Evolutionary conservation across 2,329 filamentous ascomycete species (phyloP).

Genomic region (Monosporascus sp.): DNA sequence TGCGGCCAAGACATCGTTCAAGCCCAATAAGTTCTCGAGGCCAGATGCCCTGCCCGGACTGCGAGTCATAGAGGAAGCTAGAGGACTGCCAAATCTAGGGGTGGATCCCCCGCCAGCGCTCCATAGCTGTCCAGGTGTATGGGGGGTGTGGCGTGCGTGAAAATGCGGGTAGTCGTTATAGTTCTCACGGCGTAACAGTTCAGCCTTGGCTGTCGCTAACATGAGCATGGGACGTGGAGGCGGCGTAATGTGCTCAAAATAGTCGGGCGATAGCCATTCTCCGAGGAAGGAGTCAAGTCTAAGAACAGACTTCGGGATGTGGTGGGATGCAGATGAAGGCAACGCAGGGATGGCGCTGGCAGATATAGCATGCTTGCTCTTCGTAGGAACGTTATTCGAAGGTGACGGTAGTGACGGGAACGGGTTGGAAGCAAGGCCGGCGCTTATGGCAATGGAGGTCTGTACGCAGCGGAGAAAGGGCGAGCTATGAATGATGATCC

Average conservation of each 20-base stretch:
- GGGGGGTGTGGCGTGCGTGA: constrained; percentile 22
- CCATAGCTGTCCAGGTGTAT: constrained; percentile 34
- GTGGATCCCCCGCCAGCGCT: constrained; percentile 12
- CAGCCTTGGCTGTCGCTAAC: constrained; percentile 82
- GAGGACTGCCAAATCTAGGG: constrained; percentile 13
- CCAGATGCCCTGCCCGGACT: constrained; percentile 7
- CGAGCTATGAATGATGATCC: constrained; percentile 85
- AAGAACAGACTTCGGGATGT: constrained; percentile 55
- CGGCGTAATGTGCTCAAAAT: constrained; percentile 87
- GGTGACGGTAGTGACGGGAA: constrained; percentile 23
- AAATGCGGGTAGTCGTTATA: constrained; percentile 45
- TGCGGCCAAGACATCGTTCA: constrained; percentile 14
- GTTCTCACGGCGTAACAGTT: constrained; percentile 73
- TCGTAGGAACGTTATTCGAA: constrained; percentile 11
- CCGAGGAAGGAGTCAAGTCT: constrained; percentile 89
- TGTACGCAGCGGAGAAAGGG: constrained; percentile 91
- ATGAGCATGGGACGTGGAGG: constrained; percentile 83
- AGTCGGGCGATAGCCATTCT: constrained; percentile 91
- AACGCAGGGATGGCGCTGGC: constrained; percentile 18
- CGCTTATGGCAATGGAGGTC: constrained; percentile 81
- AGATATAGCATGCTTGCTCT: constrained; percentile 10
- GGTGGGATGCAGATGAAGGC: neutral
- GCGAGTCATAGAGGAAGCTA: constrained; percentile 16
- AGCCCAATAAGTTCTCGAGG: constrained; percentile 16
- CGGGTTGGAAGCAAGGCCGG: constrained; percentile 68